Conservation (phyloP, 495 filamentous ascomycete species). For the Lasiosphaeria miniovina region DNA sequence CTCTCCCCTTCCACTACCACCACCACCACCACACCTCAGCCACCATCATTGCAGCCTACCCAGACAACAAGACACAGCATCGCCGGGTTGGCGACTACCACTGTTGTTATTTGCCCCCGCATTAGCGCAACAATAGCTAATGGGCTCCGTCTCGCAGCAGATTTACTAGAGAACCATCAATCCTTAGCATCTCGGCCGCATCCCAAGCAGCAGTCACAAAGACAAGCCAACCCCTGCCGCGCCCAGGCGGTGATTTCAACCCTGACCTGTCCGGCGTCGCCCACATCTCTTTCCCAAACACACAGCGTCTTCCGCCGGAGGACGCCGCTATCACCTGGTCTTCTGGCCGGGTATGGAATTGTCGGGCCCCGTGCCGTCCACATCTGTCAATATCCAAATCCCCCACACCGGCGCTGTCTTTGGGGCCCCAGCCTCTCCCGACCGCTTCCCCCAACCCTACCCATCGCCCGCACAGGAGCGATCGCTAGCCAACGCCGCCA, state of each 20-base stretch:
- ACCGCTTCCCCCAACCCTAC: constrained; percentile 4
- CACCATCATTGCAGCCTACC: not conserved
- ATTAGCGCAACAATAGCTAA: not conserved
- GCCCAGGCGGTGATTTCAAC: constrained; percentile 23
- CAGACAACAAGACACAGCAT: not conserved
- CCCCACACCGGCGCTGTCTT: constrained; percentile 2
- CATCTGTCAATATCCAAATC: constrained; percentile 3
- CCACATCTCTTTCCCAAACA: constrained; percentile 4
- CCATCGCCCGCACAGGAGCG: constrained; percentile 13
- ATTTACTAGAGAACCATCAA: constrained; percentile 6
- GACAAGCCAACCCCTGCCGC: not conserved
- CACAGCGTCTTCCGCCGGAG: not conserved
- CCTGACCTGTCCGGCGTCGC: constrained; percentile 16
- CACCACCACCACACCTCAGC: not conserved
- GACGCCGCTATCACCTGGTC: constrained; percentile 8
- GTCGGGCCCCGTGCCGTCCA: constrained; percentile 8
- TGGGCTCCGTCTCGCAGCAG: not conserved
- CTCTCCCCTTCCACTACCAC: not conserved
- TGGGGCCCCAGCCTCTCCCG: constrained; percentile 7
- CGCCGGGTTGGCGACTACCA: constrained; percentile 1
- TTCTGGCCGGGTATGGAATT: constrained; percentile 18
- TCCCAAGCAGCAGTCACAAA: not conserved
- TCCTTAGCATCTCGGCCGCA: constrained; percentile 1
- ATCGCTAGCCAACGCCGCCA: constrained; percentile 3
- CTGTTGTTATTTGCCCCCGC: not conserved